A percentile compares a stretch with the other conserved stretches of the same genome.
Evolutionary conservation across 768 basidiomycete genomes (phyloP).

Genomic region (Leccinum disarticulatum): DNA sequence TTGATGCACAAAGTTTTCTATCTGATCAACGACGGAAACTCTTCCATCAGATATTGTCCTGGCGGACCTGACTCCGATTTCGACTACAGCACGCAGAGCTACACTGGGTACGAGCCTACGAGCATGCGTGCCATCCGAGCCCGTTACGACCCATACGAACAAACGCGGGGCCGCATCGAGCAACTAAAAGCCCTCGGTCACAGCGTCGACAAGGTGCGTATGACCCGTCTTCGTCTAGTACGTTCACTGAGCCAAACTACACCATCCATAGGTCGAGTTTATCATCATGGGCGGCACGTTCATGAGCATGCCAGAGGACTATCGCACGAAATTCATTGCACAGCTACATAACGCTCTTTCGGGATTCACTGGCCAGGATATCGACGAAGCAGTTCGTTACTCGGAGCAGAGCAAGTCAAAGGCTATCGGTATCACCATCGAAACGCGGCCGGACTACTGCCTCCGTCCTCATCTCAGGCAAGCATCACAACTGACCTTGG

Average conservation of each 20-base stretch:
- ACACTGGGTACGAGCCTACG: slow-evolving; percentile 94
- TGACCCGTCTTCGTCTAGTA: not conserved
- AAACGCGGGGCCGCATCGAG: slow-evolving; percentile 92
- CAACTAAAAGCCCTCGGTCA: slow-evolving; percentile 96
- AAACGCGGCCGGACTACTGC: slow-evolving; percentile 98
- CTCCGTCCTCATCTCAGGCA: slow-evolving; percentile 93
- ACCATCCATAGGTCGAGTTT: slow-evolving; percentile 63
- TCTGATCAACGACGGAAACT: slow-evolving; percentile 5
- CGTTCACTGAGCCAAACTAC: not conserved
- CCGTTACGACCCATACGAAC: slow-evolving; percentile 95
- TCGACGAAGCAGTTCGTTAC: slow-evolving; percentile 96
- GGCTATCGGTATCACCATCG: slow-evolving; percentile 98
- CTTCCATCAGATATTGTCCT: slow-evolving; percentile 79
- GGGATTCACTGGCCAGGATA: slow-evolving; percentile 88
- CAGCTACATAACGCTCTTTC: slow-evolving; percentile 96
- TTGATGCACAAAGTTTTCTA: not conserved
- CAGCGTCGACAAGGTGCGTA: slow-evolving; percentile 86
- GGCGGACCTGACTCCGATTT: slow-evolving; percentile 99
- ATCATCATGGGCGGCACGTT: slow-evolving; percentile 99
- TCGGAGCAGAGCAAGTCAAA: slow-evolving; percentile 98
- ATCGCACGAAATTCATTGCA: slow-evolving; percentile 89
- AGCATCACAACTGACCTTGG: slow-evolving; percentile 6
- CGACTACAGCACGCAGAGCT: slow-evolving; percentile 97
- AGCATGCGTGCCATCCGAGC: slow-evolving; percentile 99
- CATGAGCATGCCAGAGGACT: slow-evolving; percentile 99